Evolutionary conservation across 2,329 filamentous ascomycete genomes (phyloP), one percentile per base, ranked within the genome.

Genomic region (Pezicula rhizophila): DNA sequence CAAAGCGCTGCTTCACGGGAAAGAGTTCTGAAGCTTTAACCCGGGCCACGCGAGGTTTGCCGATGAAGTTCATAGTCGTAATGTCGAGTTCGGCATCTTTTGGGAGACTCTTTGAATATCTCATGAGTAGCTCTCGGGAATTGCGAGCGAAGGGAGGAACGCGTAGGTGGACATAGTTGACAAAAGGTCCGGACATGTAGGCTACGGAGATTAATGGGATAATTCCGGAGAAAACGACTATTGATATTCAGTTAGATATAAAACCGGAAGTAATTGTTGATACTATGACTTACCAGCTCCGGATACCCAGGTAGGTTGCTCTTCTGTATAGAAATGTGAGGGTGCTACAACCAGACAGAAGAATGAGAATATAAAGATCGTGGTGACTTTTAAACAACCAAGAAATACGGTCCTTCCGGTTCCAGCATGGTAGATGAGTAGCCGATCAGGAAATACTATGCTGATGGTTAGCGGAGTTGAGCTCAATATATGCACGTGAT

Each of bases 401-500:
- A 92, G 68, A 56, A 86, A 84, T 6, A 82, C 79, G 26, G 79
- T 84, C 50, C 79, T 76, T 8, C 76, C 75, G 0, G 80, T 84
- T 46, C 88, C 87, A 46, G 82, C 82, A 68, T 90, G 85, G 66
- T 88, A 95, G 53, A 95, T 78, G 57, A 89, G 75, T 25, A 91
- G 62, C 12, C 70, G 71, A 54, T 80, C 74, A 0, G 81, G 79
- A 50, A 77, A 76, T 31, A 67, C 75, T 79, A 11, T 31, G 28
- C 12, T 10, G 11, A 31, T 12, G 28, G 28, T 31, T 7, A 31
- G 26, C 8, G 26, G 26, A 8, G 11, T 31, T 10, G 7, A 31
- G 5, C 28, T 31, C 8, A 12, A 31, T 12, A 31, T 10, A 12
- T 10, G 2, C 28, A 31, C 28, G 28, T 31, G 28, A 31, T 12